Percentiles rank a stretch among this genome's conserved stretches.
phyloP scores from a whole-genome alignment of 2,329 filamentous ascomycete species.

The Cladosporium sp. region DNA sequence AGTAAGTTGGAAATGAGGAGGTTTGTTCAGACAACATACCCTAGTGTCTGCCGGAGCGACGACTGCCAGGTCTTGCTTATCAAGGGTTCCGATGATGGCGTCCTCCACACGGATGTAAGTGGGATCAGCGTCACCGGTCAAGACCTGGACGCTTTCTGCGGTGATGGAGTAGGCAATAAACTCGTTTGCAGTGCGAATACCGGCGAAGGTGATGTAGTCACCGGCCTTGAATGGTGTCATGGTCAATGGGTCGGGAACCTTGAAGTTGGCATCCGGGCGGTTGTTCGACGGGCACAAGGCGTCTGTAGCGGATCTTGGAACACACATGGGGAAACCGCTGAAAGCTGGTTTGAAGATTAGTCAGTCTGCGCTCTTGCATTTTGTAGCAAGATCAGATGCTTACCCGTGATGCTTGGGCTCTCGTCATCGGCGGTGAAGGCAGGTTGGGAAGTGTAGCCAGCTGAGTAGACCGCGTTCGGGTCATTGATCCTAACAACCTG shows the following conservation, averaged over 20 bases:
- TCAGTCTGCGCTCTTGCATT: neutral
- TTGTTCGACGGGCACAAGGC: no score
- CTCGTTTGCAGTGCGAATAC: conserved; percentile 31
- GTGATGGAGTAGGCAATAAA: conserved; percentile 37
- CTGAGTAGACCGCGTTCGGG: conserved; percentile 20
- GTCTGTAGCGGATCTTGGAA: conserved; percentile 40
- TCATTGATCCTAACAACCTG: conserved; percentile 20
- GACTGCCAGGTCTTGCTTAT: conserved; percentile 28
- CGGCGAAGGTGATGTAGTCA: conserved; percentile 40
- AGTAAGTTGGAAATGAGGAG: neutral
- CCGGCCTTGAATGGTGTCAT: conserved; percentile 41
- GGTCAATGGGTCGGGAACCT: conserved; percentile 32
- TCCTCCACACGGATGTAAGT: conserved; percentile 43
- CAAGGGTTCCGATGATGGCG: conserved; percentile 38
- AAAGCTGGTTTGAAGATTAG: conserved; percentile 31
- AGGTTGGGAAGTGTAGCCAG: conserved; percentile 33
- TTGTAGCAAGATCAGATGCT: neutral
- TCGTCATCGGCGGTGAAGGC: conserved; percentile 47
- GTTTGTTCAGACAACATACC: conserved; percentile 11
- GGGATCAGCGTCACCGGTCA: conserved; percentile 28
- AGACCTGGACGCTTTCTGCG: conserved; percentile 39
- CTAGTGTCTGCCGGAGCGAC: conserved; percentile 34
- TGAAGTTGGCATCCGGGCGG: no score
- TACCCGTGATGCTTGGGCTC: conserved; percentile 41
- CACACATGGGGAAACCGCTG: conserved; percentile 51